These are phyloP conservation scores for Gossypium ekmanianum DNA, from an alignment of 345 rosid genomes.

Conservation along the genomic window DNA sequence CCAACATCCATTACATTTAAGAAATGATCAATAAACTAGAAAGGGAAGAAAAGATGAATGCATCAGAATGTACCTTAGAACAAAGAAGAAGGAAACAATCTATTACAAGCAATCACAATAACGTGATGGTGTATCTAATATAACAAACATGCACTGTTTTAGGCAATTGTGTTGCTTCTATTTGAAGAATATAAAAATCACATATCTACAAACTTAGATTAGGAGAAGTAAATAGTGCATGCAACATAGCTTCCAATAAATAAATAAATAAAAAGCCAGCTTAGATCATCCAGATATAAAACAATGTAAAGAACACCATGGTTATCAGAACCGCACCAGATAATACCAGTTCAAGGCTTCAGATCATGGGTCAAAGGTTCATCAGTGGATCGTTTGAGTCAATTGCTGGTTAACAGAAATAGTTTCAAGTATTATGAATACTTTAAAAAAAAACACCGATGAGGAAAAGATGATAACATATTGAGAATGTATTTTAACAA, in stretches of 20 bases:
- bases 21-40: not conserved
- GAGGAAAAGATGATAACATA: not conserved
- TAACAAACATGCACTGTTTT: not conserved
- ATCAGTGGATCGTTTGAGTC: not conserved
- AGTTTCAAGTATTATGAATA: not conserved
- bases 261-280: not conserved
- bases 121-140: not conserved
- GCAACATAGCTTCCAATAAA: not conserved
- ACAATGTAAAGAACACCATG: not conserved
- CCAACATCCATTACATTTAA: conserved; percentile 13
- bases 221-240: not conserved
- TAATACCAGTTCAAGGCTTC: not conserved
- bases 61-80: not conserved
- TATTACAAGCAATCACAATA: not conserved
- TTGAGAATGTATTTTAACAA: not conserved
- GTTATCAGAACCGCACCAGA: not conserved
- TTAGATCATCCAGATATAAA: not conserved
- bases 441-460: not conserved
- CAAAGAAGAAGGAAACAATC: not conserved
- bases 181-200: not conserved
- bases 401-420: not conserved
- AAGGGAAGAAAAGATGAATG: not conserved
- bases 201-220: not conserved
- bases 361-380: not conserved
- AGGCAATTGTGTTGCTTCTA: not conserved